Base-by-base conservation (phyloP, 352 stramenopile genomes). In the Phytophthora kernoviae region DNA sequence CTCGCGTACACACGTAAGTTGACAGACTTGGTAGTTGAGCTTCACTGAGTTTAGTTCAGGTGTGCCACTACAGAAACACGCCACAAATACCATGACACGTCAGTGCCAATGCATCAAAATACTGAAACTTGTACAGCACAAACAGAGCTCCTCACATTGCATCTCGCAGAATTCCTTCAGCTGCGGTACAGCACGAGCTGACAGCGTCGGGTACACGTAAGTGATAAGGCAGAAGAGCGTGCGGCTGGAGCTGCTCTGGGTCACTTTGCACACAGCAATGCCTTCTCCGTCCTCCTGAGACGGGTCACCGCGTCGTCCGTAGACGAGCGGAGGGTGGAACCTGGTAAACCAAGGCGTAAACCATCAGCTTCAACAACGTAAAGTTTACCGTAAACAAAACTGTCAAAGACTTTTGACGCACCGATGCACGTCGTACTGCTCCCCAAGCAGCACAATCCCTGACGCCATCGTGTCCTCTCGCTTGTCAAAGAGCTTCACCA, bases 351-450 rank as follows among this genome's bases (percentile, higher is more conserved):
- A 58, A 48, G 8, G 18, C 2, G 33, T 40, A 24, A 45, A 22
- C 20, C 14, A 49, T 57, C 26, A 55, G 26, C 50, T 54, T 60
- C 49, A 49, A 45, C 26, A 33, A 22, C 30, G 4, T 41, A 4
- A 14, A 56, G 8, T 6, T 34, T 47, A 4, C 14, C 37, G 20
- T 42, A 37, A 48, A 50, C 22, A 33, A 30, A 33, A 17, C 39
- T n/a, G n/a, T n/a, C n/a, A n/a, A n/a, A n/a, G n/a, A n/a, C 34
- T 41, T 8, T 14, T n/a, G 33, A 5, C 72, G 27, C 54, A 91
- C 82, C 82, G 79, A 52, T 93, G 84, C 36, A 94, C 82, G 57
- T 94, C 84, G 54, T 88, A 94, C 62, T 94, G 84, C 67, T 94
- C 84, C 21, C 77, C 84, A 5, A 87, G 64, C 27, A 90, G 50